Evolutionary conservation across 2,329 filamentous ascomycete genomes (phyloP), one percentile per base, ranked within the genome.

Genomic region (Knoxdaviesia capensis): DNA sequence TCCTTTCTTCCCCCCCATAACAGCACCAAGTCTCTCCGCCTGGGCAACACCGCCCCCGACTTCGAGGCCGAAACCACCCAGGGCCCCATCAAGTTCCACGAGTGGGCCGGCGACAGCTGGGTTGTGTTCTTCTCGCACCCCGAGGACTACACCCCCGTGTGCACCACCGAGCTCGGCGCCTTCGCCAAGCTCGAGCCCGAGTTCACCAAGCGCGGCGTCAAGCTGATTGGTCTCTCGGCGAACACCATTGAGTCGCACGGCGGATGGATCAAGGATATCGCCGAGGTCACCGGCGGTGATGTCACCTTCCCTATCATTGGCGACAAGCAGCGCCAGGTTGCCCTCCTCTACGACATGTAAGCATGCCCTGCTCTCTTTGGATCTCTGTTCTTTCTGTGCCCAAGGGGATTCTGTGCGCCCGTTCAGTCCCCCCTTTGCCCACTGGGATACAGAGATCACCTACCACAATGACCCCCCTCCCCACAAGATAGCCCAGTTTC

Each of bases 161-260:
- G 87, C 71, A 94, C 87, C 49, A 94, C 86, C 43, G 87, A 94
- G 67, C 79, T 94, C 48, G 87, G 86, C 48, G 86, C 86, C 46
- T 92, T 94, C 54, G 82, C 86, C 52, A 90, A 87, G 64, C 71
- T 94, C 48, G 77, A 85, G 66, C 74, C 77, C 53, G 85, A 94
- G 62, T 94, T 94, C 63, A 71, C 76, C 54, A 84, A 82, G 68
- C 77, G 86, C 48, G 77, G 76, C 49, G 83, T 88, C 54, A 92
- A 94, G 74, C 77, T 94, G 64, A 88, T 94, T 53, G 87, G 87
- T 40, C 71, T 94, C 51, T 80, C 76, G 47, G 86, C 86, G 66
- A 92, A 94, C 68, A 84, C 80, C 52, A 69, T 93, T 48, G 70
- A 75, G 53, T 83, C 77, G 50, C 87, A 94, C 66, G 77, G 78